phyloP scores from a whole-genome alignment of 345 rosid genomes.

The Moringa oleifera region DNA sequence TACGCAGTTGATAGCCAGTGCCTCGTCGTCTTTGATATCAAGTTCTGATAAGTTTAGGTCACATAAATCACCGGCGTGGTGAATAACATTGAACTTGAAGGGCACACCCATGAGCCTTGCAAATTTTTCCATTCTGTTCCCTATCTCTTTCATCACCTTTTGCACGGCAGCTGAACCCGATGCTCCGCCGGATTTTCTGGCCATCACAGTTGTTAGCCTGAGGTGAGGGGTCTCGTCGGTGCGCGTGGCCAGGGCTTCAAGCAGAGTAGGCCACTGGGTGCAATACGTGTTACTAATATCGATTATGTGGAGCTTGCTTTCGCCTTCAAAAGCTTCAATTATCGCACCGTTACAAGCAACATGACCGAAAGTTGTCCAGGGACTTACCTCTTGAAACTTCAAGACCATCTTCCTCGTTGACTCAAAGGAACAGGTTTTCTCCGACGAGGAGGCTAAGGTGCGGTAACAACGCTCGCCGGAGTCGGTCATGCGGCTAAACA shows the following conservation, averaged over 20 bases:
- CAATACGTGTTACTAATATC: conserved; percentile 90
- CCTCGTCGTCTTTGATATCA: conserved; percentile 58
- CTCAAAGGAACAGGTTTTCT: conserved; percentile 71
- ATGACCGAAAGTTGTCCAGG: conserved; percentile 98
- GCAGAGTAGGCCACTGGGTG: conserved; percentile 98
- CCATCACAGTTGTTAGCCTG: conserved; percentile 58
- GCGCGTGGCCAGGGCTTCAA: conserved; percentile 94
- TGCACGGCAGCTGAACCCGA: conserved; percentile 38
- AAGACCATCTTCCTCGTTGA: conserved; percentile 72
- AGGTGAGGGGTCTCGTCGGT: conserved; percentile 86
- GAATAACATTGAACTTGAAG: conserved; percentile 75
- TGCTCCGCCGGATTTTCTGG: conserved; percentile 26
- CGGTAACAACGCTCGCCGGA: conserved; percentile 67
- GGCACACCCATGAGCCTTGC: conserved; percentile 99
- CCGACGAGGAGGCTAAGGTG: conserved; percentile 55
- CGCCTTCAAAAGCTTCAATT: conserved; percentile 88
- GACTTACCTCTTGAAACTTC: conserved; percentile 92
- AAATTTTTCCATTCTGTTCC: conserved; percentile 83
- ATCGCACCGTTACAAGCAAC: conserved; percentile 90
- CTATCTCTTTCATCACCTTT: conserved; percentile 87
- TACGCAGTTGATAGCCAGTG: conserved; percentile 72
- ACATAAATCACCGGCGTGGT: conserved; percentile 63
- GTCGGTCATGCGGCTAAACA: conserved; percentile 80
- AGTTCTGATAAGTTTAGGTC: conserved; percentile 55
- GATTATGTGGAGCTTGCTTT: conserved; percentile 67